phyloP scores from a whole-genome alignment of 1,139 yeast genomes.

The Sugiyamaella japonica region DNA sequence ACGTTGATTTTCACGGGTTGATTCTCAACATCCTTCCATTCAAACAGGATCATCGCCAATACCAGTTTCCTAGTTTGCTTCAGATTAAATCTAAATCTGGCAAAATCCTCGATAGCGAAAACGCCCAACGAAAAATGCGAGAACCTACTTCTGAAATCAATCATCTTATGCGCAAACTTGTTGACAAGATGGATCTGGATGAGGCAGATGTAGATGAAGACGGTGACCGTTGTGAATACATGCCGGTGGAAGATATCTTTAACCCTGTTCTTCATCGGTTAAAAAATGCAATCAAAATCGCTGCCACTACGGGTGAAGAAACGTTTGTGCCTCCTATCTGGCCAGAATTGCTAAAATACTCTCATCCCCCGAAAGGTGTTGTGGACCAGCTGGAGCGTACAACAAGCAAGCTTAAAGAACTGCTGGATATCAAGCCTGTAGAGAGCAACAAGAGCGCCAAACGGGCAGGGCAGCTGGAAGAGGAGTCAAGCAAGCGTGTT shows the following conservation, averaged over 20 bases:
- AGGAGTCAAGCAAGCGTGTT: constrained; percentile 19
- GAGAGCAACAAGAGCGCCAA: constrained; percentile 15
- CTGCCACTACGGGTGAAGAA: constrained; percentile 34
- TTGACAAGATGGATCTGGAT: constrained; percentile 45
- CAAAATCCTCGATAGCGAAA: constrained; percentile 30
- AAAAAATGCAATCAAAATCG: constrained; percentile 35
- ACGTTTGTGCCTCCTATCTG: constrained; percentile 28
- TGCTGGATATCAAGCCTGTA: constrained; percentile 29
- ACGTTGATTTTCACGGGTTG: constrained; percentile 37
- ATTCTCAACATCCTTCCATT: constrained; percentile 61
- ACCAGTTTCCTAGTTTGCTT: constrained; percentile 57
- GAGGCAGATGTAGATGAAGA: constrained; percentile 25
- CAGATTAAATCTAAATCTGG: constrained; percentile 42
- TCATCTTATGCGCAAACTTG: constrained; percentile 44
- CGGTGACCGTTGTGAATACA: constrained; percentile 25
- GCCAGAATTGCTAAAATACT: constrained; percentile 27
- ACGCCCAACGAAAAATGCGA: constrained; percentile 20
- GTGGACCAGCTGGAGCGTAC: constrained; percentile 22
- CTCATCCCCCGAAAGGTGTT: constrained; percentile 26
- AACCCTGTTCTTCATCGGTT: constrained; percentile 39
- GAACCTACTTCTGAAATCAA: constrained; percentile 43
- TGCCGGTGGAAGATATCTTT: constrained; percentile 30
- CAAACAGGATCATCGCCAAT: constrained; percentile 71
- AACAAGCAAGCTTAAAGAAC: constrained; percentile 29
- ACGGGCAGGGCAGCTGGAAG: constrained; percentile 19